These are phyloP conservation scores for Chrysosporium queenslandicum DNA, from an alignment of 2,329 filamentous ascomycete species.

Conservation along the genomic window DNA sequence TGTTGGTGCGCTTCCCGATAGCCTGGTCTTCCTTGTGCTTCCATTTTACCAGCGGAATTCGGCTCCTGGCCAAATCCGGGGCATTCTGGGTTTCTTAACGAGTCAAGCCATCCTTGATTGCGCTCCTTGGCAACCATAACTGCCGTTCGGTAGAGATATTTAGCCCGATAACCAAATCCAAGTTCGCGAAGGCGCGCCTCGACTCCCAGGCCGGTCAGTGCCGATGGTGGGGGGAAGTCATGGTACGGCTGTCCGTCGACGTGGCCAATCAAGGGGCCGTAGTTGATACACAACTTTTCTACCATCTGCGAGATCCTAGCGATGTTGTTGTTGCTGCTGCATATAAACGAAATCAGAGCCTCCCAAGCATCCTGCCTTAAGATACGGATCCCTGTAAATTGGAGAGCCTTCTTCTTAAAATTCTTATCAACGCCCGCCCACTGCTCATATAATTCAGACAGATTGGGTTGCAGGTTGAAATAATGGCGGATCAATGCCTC, in stretches of 20 bases:
- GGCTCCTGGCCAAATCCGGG: conserved; percentile 47
- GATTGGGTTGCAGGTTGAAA: conserved; percentile 71
- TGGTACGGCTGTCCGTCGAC: conserved; percentile 65
- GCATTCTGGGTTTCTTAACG: conserved; percentile 65
- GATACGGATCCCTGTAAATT: conserved; percentile 85
- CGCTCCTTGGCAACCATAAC: conserved; percentile 58
- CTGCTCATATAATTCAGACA: conserved; percentile 66
- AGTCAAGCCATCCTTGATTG: conserved; percentile 64
- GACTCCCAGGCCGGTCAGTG: conserved; percentile 62
- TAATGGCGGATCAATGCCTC: conserved; percentile 69
- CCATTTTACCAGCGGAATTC: conserved; percentile 39
- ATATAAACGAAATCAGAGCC: conserved; percentile 85
- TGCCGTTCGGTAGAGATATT: conserved; percentile 83
- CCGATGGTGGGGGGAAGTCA: conserved; percentile 71
- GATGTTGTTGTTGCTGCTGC: conserved; percentile 98
- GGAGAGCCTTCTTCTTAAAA: conserved; percentile 75
- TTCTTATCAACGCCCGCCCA: conserved; percentile 82
- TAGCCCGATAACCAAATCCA: conserved; percentile 90
- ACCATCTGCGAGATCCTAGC: conserved; percentile 91
- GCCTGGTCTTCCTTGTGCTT: conserved; percentile 47
- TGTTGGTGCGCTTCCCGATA: conserved; percentile 74
- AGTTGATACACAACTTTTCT: conserved; percentile 78
- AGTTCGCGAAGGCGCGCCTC: conserved; percentile 70
- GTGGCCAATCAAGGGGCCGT: conserved; percentile 65
- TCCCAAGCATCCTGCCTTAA: conserved; percentile 95